Base-by-base conservation (phyloP, 2,329 filamentous ascomycete genomes). In the Sclerotinia subarctica region DNA sequence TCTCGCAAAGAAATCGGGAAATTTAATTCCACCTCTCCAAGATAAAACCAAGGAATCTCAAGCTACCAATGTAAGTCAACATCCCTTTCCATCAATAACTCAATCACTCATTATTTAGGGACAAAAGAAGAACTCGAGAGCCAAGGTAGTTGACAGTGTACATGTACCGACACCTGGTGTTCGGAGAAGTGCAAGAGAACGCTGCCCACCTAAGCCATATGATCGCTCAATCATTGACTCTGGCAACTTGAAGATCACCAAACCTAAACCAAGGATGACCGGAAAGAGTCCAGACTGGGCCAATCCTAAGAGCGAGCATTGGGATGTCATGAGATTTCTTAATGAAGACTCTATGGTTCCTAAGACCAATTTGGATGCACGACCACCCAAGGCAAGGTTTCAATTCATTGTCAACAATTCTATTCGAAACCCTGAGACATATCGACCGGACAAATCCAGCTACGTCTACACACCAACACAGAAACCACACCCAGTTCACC, bases 311-410 rank as follows among this genome's bases (percentile, higher is more conserved):
- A 72, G 68, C 47, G 32, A 56, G 11, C 69, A 72, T 24, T 76
- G 69, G 70, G 69, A 74, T 57, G 46, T 72, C 21, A 46, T 69
- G 5, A 69, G 60, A 64, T 59, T 74, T 57, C 68, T 75, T n/a
- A 17, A 69, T 4, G 51, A 51, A 13, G 69, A 73, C 4, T 42
- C 29, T 32, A 26, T 46, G 32, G 24, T 52, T 32, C 35, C 21
- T 7, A 11, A 54, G 26, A 51, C 46, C 21, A 56, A 63, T 44
- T 49, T 67, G 58, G 56, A 62, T 67, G 65, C 65, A 42, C 8
- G 4, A 44, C 65, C 65, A 24, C 54, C 44, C 11, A 57, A 24
- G 21, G 21, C 11, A 26, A 21, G 38, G 38, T 67, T 54, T 47
- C 32, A 59, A 26, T 67, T 44, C n/a, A 67, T 67, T 10, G 24